phyloP scores from a whole-genome alignment of 768 basidiomycete species.

The Rhodotorula paludigena region DNA sequence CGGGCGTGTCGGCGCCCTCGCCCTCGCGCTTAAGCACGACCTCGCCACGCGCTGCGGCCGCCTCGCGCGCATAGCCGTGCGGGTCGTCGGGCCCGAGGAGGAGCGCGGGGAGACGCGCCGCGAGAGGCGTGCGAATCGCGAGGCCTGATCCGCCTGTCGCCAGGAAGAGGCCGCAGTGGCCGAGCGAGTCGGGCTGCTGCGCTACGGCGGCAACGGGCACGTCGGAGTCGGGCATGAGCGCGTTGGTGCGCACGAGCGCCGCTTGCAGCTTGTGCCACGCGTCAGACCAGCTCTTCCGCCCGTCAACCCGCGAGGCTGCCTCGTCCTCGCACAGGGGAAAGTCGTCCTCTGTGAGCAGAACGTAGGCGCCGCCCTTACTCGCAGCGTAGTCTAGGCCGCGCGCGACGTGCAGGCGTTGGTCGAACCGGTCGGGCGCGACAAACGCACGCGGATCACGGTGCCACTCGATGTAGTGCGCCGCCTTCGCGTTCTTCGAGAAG shows the following conservation, averaged over 20 bases:
- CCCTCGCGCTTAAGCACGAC: constrained; percentile 1
- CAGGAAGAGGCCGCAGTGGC: constrained; percentile 28
- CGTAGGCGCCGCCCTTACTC: constrained; percentile 1
- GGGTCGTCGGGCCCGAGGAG: constrained; percentile 14
- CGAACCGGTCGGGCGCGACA: constrained; percentile 12
- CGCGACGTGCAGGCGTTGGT: constrained; percentile 30
- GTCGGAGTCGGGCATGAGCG: constrained; percentile 8
- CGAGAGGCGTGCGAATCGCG: constrained; percentile 16
- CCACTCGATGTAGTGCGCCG: constrained; percentile 20
- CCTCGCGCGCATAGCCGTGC: constrained; percentile 10
- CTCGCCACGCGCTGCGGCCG: constrained; percentile 10
- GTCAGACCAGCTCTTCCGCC: background rate
- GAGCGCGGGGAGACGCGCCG: constrained; percentile 11
- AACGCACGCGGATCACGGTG: constrained; percentile 7
- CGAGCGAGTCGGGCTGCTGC: background rate
- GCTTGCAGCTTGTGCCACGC: constrained; percentile 11
- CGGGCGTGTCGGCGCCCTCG: constrained; percentile 29
- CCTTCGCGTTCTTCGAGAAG: constrained; percentile 6
- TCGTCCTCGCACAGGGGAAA: constrained; percentile 22
- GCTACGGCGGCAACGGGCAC: background rate
- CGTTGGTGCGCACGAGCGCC: constrained; percentile 15
- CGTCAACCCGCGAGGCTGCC: background rate
- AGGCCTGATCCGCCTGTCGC: constrained; percentile 25
- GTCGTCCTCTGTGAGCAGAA: constrained; percentile 30
- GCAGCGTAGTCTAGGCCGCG: constrained; percentile 20